phyloP scores from a whole-genome alignment of 345 rosid species.

The Barbarea vulgaris region DNA sequence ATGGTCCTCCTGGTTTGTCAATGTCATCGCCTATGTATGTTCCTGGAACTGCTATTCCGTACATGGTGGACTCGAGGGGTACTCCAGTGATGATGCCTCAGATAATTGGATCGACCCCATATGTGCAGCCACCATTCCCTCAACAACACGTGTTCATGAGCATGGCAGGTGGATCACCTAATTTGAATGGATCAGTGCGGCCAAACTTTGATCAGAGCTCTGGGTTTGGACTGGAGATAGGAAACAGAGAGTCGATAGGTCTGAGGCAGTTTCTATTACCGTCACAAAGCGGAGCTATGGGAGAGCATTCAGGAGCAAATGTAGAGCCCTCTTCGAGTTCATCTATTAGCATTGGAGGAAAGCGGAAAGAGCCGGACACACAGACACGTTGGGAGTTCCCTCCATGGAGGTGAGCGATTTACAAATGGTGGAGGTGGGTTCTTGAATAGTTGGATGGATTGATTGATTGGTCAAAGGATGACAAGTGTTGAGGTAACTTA shows the following conservation, averaged over 20 bases:
- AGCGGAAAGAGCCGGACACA: constrained; percentile 83
- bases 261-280: constrained; percentile 67
- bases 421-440: constrained; percentile 12
- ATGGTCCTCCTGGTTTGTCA: constrained; percentile 56
- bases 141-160: constrained; percentile 69
- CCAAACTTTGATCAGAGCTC: constrained; percentile 72
- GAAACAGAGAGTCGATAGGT: constrained; percentile 53
- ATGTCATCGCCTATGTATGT: constrained; percentile 62
- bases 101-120: constrained; percentile 54
- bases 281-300: constrained; percentile 52
- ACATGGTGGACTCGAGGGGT: constrained; percentile 70
- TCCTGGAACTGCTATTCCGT: constrained; percentile 69
- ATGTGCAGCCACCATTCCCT: constrained; percentile 52
- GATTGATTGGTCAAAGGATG: constrained; percentile 31
- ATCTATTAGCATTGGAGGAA: constrained; percentile 55
- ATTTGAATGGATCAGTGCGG: constrained; percentile 58
- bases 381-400: constrained; percentile 80
- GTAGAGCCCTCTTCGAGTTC: constrained; percentile 65
- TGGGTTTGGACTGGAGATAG: constrained; percentile 65
- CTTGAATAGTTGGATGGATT: constrained; percentile 28
- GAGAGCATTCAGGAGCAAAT: constrained; percentile 59
- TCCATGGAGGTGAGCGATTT: constrained; percentile 62
- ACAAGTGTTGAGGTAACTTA: constrained; percentile 28
- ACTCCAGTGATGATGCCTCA: constrained; percentile 67
- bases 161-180: constrained; percentile 52